Evolutionary conservation across 148 eudicot species (phyloP).

Genomic region (Gaultheria prostrata): DNA sequence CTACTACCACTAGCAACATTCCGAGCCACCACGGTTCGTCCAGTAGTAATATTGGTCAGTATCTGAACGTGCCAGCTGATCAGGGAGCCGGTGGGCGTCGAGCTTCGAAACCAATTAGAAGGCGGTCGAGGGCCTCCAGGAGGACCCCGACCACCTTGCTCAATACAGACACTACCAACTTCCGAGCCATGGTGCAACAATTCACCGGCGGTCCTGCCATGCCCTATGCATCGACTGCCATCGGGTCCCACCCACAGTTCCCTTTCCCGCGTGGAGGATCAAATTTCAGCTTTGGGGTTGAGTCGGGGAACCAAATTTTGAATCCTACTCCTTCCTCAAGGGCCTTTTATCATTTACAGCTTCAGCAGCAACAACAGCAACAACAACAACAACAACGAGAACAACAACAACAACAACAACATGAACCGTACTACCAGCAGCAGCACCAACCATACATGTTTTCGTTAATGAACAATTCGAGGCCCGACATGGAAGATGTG

Average conservation of each 20-base stretch:
- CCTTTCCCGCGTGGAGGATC: not conserved
- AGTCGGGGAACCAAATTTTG: not conserved
- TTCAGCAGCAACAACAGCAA: slow-evolving; percentile 11
- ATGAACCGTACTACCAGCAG: not conserved
- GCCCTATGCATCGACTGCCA: not conserved
- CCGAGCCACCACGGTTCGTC: not conserved
- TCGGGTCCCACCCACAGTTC: not conserved
- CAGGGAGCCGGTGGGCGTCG: slow-evolving; percentile 21
- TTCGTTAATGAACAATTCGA: not conserved
- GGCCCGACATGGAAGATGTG: not conserved
- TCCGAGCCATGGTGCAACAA: slow-evolving; percentile 80
- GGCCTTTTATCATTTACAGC: not conserved
- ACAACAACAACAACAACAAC: slow-evolving; percentile 16
- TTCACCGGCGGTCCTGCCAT: slow-evolving; percentile 60
- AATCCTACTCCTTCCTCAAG: not conserved
- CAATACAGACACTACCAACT: slow-evolving; percentile 65
- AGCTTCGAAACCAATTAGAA: slow-evolving; percentile 50
- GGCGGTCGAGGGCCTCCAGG: slow-evolving; percentile 55
- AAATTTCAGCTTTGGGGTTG: not conserved
- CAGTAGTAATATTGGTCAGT: not conserved
- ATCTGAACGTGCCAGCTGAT: not conserved
- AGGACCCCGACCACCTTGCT: slow-evolving; percentile 67
- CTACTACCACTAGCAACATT: not conserved
- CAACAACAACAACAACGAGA: slow-evolving; percentile 6
- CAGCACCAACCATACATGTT: slow-evolving; percentile 5